Evolutionary conservation across 2,329 filamentous ascomycete genomes (phyloP), one percentile per base, ranked within the genome.

Genomic region (Scedosporium boydii): DNA sequence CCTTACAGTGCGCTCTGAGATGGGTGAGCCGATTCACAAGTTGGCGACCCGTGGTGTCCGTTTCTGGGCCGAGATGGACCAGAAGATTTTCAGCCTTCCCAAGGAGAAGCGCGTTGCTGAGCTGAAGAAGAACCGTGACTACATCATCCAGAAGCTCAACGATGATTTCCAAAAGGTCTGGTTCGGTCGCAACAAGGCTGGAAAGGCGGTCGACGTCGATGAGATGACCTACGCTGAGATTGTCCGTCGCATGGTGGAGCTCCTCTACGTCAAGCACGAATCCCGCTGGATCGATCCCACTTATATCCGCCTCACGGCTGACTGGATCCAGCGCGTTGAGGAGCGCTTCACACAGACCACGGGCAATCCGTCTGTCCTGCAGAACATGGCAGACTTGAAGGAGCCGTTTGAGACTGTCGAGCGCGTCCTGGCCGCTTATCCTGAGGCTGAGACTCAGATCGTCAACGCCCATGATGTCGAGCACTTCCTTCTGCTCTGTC

Each of bases 11-110:
- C 87, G 92, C 66, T 99, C 95, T 1, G 95, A 99, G 78, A 99
- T 99, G 96, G 96, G 95, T 56, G 95, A 99, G 81, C 96, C 95
- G 5, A 99, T 99, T 65, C 95, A 99, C 81, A 99, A 99, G 80
- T 85, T 99, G 64, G 96, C 95, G 16, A 99, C 95, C 58, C 89
- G 96, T 64, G 95, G 95, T 83, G 93, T 99, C 58, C 81, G 86
- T 62, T 96, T 99, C 81, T 99, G 95, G 95, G 88, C 92, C 59
- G 96, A 99, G 78, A 96, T 99, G 92, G 95, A 99, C 72, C 86
- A 96, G 75, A 97, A 96, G 78, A 98, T 99, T 70, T 99, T 99
- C 81, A 89, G 87, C 72, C 80, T 99, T 58, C 93, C 96, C 76
- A 97, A 96, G 80, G 91, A 93, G 71, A 96, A 97, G 82, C 88